Evolutionary conservation across 495 filamentous ascomycete species (phyloP), one percentile per base, ranked within the genome.

Genomic region (Apodospora peruviana): DNA sequence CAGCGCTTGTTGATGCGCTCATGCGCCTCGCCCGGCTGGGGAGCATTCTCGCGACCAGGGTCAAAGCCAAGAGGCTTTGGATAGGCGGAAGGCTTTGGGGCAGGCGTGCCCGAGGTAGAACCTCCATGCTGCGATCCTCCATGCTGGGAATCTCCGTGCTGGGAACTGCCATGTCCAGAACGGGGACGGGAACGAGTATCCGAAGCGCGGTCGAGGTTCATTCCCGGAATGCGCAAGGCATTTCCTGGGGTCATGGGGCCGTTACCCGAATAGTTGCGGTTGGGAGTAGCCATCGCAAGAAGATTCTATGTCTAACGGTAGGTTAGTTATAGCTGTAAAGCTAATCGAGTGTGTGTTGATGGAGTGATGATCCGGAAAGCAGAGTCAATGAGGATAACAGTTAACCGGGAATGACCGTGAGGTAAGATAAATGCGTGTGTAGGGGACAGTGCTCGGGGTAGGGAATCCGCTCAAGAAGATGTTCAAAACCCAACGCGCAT

Each of bases 1-100:
- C 68, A 48, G 18, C 71, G 70, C 45, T 64, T 73, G 47, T 63
- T 67, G 42, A 68, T 41, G 5, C 48, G 49, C 8, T 46, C 29
- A 14, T 48, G 50, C 1, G 27, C 5, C 11, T 23, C 22, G 25
- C 57, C 41, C 8, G 5, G 7, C 3, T 46, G 20, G 1, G 17
- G 17, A 2, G n/a, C 9, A 18, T 48, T 32, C 0, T 27, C 16
- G 14, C 7, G 4, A 20, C n/a, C 45, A 27, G 4, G 22, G 17
- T 12, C 40, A 42, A 22, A n/a, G 1, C 10, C 9, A 27, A 18
- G 37, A 14, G 27, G 27, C 20, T 7, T n/a, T 5, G 36, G 36
- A 38, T 38, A 32, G 12, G 19, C 12, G 34, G n/a, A 34, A 38
- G 17, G 34, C 14, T n/a, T 14, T 16, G 19, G 4, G n/a, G 5